Conservation (phyloP, 257 asterid genomes). For the Penstemon newberryi region DNA sequence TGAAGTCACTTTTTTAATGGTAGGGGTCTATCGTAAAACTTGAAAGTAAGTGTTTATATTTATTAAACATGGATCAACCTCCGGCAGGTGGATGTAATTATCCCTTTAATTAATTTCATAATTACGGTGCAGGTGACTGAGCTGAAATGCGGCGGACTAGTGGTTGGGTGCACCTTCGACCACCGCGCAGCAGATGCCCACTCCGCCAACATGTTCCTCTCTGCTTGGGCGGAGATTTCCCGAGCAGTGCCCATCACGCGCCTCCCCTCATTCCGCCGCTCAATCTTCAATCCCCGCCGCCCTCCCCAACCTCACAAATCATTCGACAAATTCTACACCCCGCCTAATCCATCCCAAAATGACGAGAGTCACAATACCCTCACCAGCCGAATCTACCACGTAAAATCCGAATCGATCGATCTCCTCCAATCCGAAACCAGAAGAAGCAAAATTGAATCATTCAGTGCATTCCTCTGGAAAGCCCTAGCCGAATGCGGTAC, state of each 20-base stretch:
- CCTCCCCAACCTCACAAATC: conserved; percentile 37
- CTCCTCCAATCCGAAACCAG: conserved; percentile 39
- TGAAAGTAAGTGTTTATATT: too few relatives aligned
- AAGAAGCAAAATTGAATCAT: conserved; percentile 50
- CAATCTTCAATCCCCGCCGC: conserved; percentile 49
- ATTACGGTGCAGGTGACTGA: conserved; percentile 45
- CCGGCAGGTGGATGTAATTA: too few relatives aligned
- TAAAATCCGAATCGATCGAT: conserved; percentile 37
- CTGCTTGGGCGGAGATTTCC: conserved; percentile 53
- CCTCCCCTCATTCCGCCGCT: conserved; percentile 54
- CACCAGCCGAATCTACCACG: conserved; percentile 45
- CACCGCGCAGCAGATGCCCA: conserved; percentile 59
- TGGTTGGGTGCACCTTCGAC: conserved; percentile 62
- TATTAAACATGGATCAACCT: too few relatives aligned
- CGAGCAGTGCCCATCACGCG: conserved; percentile 28
- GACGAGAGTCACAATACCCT: conserved; percentile 13
- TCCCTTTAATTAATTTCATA: too few relatives aligned
- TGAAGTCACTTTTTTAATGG: too few relatives aligned
- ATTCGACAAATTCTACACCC: conserved; percentile 39
- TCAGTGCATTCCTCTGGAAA: conserved; percentile 57
- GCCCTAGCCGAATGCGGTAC: conserved; percentile 35
- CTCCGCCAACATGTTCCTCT: conserved; percentile 60
- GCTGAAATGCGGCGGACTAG: conserved; percentile 58
- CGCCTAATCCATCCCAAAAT: conserved; percentile 26
- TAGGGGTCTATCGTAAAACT: too few relatives aligned